Evolutionary conservation across 805 yeast genomes (phyloP).

Genomic region (Brettanomyces sp.): DNA sequence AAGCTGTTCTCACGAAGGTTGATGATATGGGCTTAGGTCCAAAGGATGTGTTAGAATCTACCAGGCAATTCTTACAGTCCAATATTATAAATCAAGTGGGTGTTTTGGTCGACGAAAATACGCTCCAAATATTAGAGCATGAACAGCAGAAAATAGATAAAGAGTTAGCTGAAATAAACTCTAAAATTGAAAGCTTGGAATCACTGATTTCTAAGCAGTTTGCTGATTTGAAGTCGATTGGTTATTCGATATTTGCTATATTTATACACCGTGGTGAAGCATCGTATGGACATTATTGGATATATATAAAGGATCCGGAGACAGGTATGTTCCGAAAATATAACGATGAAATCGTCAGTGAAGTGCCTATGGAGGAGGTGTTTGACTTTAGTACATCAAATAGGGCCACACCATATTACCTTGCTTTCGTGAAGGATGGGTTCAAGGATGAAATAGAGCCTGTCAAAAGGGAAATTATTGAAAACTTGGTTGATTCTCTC

Average conservation of each 20-base stretch:
- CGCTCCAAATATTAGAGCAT: conserved; percentile 37
- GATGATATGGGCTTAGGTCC: conserved; percentile 43
- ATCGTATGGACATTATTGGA: conserved; percentile 95
- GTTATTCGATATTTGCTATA: conserved; percentile 80
- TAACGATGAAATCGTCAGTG: conserved; percentile 91
- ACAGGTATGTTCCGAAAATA: conserved; percentile 72
- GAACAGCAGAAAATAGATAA: conserved; percentile 39
- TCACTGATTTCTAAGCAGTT: conserved; percentile 50
- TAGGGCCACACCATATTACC: conserved; percentile 89
- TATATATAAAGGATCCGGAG: conserved; percentile 74
- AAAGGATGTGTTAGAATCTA: conserved; percentile 44
- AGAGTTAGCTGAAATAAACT: conserved; percentile 31
- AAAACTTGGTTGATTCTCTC: conserved; percentile 1
- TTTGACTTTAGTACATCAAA: conserved; percentile 58
- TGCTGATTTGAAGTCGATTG: conserved; percentile 47
- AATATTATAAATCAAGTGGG: conserved; percentile 27
- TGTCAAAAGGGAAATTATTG: conserved; percentile 37
- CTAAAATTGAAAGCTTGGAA: conserved; percentile 35
- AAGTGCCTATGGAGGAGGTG: conserved; percentile 58
- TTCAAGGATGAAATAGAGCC: conserved; percentile 53
- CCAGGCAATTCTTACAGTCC: conserved; percentile 46
- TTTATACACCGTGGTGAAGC: conserved; percentile 96
- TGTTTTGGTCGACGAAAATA: conserved; percentile 32
- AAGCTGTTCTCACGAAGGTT: conserved; percentile 30
- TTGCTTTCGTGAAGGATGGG: conserved; percentile 72